phyloP scores from a whole-genome alignment of 1,139 yeast genomes.

The Taphrina confusa region DNA sequence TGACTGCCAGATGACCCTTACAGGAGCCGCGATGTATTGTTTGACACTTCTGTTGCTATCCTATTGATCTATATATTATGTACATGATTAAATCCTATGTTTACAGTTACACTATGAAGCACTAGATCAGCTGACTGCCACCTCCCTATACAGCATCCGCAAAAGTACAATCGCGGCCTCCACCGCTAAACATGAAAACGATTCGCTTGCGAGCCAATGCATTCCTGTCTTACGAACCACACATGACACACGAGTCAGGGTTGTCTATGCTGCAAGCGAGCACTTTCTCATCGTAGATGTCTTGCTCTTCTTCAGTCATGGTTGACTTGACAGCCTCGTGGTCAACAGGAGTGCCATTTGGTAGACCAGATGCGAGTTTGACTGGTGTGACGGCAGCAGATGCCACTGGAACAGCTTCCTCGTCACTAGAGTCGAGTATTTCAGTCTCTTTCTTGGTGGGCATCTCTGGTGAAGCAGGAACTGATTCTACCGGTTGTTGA shows the following conservation, averaged over 20 bases:
- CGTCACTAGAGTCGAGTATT: constrained; percentile 34
- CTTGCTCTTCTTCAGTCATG: constrained; percentile 50
- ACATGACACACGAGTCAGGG: constrained; percentile 98
- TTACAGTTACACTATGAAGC: too few species aligned
- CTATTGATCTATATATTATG: constrained; percentile 2
- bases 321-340: constrained; percentile 41
- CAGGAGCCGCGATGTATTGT: too few species aligned
- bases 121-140: too few species aligned
- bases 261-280: constrained; percentile 95
- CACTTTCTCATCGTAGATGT: constrained; percentile 88
- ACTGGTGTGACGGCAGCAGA: constrained; percentile 39
- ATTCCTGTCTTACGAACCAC: constrained; percentile 70
- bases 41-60: too few species aligned
- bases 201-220: too few species aligned
- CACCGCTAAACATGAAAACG: too few species aligned
- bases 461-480: constrained; percentile 25
- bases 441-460: constrained; percentile 32
- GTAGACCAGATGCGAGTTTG: constrained; percentile 19
- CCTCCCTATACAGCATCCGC: too few species aligned
- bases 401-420: constrained; percentile 36
- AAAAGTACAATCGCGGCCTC: too few species aligned
- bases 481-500: constrained; percentile 42
- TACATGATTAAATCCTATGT: background rate
- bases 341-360: constrained; percentile 32
- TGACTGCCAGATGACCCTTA: too few species aligned